Conservation (phyloP, 2,329 filamentous ascomycete species). For the Sclerotinia sclerotiorum region DNA sequence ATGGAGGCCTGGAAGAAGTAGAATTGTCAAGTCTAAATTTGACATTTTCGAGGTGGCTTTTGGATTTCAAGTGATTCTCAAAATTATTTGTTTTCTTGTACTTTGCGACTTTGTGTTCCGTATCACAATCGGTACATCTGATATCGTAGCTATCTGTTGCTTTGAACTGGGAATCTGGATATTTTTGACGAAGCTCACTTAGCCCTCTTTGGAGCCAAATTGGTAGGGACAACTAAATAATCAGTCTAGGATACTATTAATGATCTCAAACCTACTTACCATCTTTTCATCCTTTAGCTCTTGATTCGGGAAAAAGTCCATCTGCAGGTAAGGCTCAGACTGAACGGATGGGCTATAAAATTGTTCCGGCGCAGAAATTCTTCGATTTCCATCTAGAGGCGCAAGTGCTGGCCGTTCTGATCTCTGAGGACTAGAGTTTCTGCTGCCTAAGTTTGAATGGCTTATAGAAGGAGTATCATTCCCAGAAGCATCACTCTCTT, state of each 20-base stretch:
- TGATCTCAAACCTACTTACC: neutral
- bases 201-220: slow-evolving; percentile 18
- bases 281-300: neutral
- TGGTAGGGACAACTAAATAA: slow-evolving; percentile 5
- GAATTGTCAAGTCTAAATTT: neutral
- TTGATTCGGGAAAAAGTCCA: neutral
- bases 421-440: slow-evolving; percentile 13
- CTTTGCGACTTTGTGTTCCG: neutral
- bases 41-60: slow-evolving; percentile 1
- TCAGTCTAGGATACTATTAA: neutral
- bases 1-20: neutral
- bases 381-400: slow-evolving; percentile 13
- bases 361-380: slow-evolving; percentile 3
- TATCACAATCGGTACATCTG: slow-evolving; percentile 15
- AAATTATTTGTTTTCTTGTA: neutral
- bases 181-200: slow-evolving; percentile 13
- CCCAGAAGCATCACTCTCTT: slow-evolving; percentile 17
- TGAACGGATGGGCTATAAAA: slow-evolving; percentile 17
- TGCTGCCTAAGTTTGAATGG: neutral
- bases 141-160: slow-evolving; percentile 1
- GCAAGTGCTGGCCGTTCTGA: slow-evolving; percentile 11
- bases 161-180: slow-evolving; percentile 10
- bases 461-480: neutral
- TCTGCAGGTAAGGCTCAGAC: neutral
- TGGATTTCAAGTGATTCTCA: slow-evolving; percentile 9